Evolutionary conservation across 257 asterid genomes (phyloP).

Genomic region (Solanum virginianum): DNA sequence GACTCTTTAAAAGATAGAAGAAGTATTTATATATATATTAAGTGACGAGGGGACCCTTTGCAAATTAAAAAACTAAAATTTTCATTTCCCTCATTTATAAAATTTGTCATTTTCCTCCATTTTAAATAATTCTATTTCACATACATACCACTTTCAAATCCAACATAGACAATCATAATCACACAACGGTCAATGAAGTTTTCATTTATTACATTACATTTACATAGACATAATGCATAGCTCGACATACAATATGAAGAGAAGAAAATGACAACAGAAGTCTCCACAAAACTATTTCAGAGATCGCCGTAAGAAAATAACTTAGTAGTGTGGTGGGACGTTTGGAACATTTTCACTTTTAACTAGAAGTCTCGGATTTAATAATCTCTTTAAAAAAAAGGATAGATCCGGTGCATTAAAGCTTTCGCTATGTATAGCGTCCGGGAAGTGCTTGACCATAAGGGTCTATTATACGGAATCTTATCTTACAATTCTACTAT

Average conservation of each 20-base stretch:
- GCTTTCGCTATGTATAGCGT: too few relatives aligned
- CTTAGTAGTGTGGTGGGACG: too few relatives aligned
- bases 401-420: too few relatives aligned
- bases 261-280: neutral
- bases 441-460: too few relatives aligned
- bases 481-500: too few relatives aligned
- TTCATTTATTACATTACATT: neutral
- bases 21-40: too few relatives aligned
- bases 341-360: neutral
- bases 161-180: neutral
- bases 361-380: neutral
- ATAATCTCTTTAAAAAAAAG: neutral
- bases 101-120: neutral
- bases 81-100: too few relatives aligned
- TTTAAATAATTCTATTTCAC: neutral
- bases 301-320: too few relatives aligned
- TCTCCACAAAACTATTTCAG: neutral
- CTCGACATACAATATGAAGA: neutral
- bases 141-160: neutral
- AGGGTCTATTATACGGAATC: too few relatives aligned
- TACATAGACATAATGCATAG: neutral
- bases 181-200: too few relatives aligned
- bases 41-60: too few relatives aligned
- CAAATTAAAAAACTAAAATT: too few relatives aligned
- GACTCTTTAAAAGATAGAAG: neutral